A percentile compares a stretch with the other conserved stretches of the same genome.
Conservation (phyloP, 1,284 basidiomycete genomes). For the Phellopilus nigrolimitatus region DNA sequence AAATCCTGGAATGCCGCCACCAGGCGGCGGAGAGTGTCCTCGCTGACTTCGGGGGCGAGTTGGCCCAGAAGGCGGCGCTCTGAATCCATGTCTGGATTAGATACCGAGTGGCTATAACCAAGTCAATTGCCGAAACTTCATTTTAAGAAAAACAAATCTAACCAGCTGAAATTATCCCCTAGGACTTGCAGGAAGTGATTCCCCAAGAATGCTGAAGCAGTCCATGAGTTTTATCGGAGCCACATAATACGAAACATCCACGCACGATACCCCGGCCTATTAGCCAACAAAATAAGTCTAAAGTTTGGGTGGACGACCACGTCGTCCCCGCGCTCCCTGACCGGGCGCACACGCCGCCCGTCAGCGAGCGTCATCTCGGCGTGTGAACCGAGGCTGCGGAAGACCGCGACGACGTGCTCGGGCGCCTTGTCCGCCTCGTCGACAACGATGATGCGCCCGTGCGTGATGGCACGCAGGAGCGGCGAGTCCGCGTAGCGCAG, state of each 20-base stretch:
- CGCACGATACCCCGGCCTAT: slow-evolving; percentile 71
- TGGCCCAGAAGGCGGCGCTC: slow-evolving; percentile 54
- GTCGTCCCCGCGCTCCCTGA: slow-evolving; percentile 44
- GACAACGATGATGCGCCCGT: slow-evolving; percentile 57
- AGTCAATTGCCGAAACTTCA: neutral
- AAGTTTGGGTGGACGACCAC: slow-evolving; percentile 59
- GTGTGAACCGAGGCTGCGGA: slow-evolving; percentile 60
- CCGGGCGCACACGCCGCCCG: slow-evolving; percentile 49
- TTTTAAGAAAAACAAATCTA: neutral
- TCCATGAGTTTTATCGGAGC: neutral
- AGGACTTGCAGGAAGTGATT: slow-evolving; percentile 69
- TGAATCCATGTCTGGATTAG: slow-evolving; percentile 59
- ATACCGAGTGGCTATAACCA: slow-evolving; percentile 46
- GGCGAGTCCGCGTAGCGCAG: slow-evolving; percentile 60
- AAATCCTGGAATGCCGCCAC: slow-evolving; percentile 62
- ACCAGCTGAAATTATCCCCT: slow-evolving; percentile 59
- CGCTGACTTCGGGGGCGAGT: slow-evolving; percentile 53
- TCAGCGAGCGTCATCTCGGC: slow-evolving; percentile 58
- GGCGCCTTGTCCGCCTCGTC: slow-evolving; percentile 70
- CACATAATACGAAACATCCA: slow-evolving; percentile 17
- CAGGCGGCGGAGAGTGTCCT: slow-evolving; percentile 48
- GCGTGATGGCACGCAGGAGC: slow-evolving; percentile 54
- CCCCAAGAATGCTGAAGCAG: slow-evolving; percentile 54
- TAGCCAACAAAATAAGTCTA: slow-evolving; percentile 57
- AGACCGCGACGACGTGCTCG: slow-evolving; percentile 65